Base-by-base conservation (phyloP, 2,329 filamentous ascomycete genomes). In the Hymenoscyphus fructigenus region DNA sequence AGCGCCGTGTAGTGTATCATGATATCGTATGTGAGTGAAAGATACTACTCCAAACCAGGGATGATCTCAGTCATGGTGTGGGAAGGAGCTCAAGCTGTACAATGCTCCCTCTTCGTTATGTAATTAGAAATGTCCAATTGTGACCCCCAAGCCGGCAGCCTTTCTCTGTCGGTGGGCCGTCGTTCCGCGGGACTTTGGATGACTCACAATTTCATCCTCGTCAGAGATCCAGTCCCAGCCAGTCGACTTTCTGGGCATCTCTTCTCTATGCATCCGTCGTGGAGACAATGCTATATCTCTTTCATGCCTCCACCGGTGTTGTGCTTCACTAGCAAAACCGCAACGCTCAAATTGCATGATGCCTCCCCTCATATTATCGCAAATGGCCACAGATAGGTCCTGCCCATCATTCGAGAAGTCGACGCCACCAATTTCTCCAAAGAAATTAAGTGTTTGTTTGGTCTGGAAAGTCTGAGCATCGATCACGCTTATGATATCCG, bases 401-500 rank as follows among this genome's bases (percentile, higher is more conserved):
- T 85, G 83, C 0, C 90, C 91, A 59, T 87, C 86, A 50, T 88
- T 85, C 4, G 88, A 81, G 68, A 93, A 88, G 23, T 82, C 81
- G 3, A 91, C 78, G 20, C 91, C 91, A 7, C 85, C 90, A 65
- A 92, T 85, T 72, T 91, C 88, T 41, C 91, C 90, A 75, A 93
- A 92, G 63, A 93, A 83, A 66, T 91, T 88, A 10, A 93, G 78
- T 0, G 84, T 85, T 76, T 93, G 91, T 75, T 87, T 87, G n/a
- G 82, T 82, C 26, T 80, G 76, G 71, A 88, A 91, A 0, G 81
- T 87, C 71, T 84, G 80, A 0, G 86, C 88, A 68, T 93, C 87
- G 69, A 93, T 88, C 57, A 93, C 80, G 74, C 84, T 88, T 72
- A 94, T 78, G 65, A 85, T 85, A 73, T 94, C 91, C 38, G 91